Conservation (phyloP, 768 basidiomycete species). For the Daedaleopsis sinensis region DNA sequence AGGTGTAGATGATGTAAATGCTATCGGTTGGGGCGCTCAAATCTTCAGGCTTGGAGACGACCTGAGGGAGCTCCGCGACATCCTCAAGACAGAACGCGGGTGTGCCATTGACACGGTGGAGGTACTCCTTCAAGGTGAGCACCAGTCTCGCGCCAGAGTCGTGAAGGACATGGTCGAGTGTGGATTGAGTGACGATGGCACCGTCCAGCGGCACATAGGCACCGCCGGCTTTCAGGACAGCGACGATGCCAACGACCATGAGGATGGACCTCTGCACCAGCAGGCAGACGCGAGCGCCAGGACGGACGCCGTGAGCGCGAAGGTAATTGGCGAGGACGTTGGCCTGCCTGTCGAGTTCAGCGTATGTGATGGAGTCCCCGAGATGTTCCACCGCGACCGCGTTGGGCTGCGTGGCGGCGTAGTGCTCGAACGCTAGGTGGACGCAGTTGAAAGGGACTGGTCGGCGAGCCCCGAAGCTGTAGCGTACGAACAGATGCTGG, state of each 20-base stretch:
- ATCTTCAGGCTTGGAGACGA: slow-evolving; percentile 39
- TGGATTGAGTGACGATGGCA: slow-evolving; percentile 56
- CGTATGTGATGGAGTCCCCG: slow-evolving; percentile 50
- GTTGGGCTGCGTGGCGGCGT: slow-evolving; percentile 45
- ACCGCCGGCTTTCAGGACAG: slow-evolving; percentile 58
- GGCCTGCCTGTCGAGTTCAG: slow-evolving; percentile 50
- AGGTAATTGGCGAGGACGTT: slow-evolving; percentile 50
- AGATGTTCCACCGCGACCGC: slow-evolving; percentile 52
- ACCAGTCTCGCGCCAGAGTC: slow-evolving; percentile 49
- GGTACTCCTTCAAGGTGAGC: slow-evolving; percentile 40
- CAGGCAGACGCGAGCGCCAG: slow-evolving; percentile 56
- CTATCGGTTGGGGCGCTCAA: slow-evolving; percentile 40
- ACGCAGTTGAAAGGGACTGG: slow-evolving; percentile 49
- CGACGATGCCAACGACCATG: slow-evolving; percentile 56
- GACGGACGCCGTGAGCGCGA: slow-evolving; percentile 43
- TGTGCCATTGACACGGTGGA: slow-evolving; percentile 20
- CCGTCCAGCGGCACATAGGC: slow-evolving; percentile 65
- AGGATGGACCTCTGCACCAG: slow-evolving; percentile 56
- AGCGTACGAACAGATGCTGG: slow-evolving; percentile 46
- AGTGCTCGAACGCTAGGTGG: slow-evolving; percentile 57
- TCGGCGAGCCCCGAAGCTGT: slow-evolving; percentile 44
- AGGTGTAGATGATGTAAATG: slow-evolving; percentile 64
- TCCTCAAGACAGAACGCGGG: slow-evolving; percentile 30
- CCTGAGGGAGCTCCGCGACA: slow-evolving; percentile 3
- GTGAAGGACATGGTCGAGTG: slow-evolving; percentile 51